Conservation (phyloP, 495 filamentous ascomycete genomes). For the Xylaria intraflava region DNA sequence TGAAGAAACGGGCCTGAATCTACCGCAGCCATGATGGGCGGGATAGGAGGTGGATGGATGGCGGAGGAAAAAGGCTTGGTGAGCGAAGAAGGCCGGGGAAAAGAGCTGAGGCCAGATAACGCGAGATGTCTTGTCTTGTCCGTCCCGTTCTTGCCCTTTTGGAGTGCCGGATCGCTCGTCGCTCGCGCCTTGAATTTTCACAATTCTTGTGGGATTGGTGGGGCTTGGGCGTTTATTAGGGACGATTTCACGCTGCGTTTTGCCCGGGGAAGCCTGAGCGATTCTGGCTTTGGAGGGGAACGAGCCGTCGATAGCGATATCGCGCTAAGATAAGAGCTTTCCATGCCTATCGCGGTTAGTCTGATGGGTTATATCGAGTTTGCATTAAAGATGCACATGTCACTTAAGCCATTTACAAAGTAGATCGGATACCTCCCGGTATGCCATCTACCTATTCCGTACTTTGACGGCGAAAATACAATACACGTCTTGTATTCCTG, state of each 20-base stretch:
- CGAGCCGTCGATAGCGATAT: background rate
- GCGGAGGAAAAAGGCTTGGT: background rate
- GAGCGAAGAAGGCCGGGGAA: background rate
- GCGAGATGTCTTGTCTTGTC: background rate
- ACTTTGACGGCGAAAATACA: too few relatives aligned
- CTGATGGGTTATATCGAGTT: too few relatives aligned
- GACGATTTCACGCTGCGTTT: background rate
- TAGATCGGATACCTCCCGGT: too few relatives aligned
- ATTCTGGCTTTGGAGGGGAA: slow-evolving; percentile 7
- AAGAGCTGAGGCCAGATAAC: background rate
- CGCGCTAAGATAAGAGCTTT: slow-evolving; percentile 7
- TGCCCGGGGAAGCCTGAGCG: slow-evolving; percentile 12
- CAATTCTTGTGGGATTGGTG: slow-evolving; percentile 15
- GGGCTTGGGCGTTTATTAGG: slow-evolving; percentile 8
- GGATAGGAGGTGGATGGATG: background rate
- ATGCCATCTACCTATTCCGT: too few relatives aligned
- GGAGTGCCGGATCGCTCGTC: slow-evolving; percentile 2
- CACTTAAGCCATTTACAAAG: too few relatives aligned
- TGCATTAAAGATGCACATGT: too few relatives aligned
- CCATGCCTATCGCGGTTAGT: background rate
- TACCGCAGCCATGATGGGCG: slow-evolving; percentile 62
- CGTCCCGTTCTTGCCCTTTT: slow-evolving; percentile 6
- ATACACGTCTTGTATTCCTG: too few relatives aligned
- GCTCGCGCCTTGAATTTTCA: slow-evolving; percentile 9
- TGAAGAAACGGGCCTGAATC: slow-evolving; percentile 79